Percentiles rank a stretch among this genome's conserved stretches.
Evolutionary conservation across 1,284 basidiomycete genomes (phyloP).

Genomic region (Irpex sp.): DNA sequence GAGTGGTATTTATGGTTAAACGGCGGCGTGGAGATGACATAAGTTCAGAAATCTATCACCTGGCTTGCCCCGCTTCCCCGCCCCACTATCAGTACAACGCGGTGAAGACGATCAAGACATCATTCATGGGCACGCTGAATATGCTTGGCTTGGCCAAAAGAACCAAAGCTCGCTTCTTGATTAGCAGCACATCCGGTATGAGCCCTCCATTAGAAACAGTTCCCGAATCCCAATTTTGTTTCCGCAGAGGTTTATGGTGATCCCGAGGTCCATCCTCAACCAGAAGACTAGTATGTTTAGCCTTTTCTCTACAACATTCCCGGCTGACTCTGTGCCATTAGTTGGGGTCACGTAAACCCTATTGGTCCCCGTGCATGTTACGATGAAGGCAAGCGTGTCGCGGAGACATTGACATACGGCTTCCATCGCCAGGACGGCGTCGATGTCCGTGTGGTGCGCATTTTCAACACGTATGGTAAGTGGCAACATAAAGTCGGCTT

Average conservation of each 20-base stretch:
- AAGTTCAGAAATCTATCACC: constrained; percentile 86
- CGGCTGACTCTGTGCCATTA: constrained; percentile 27
- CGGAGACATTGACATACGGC: constrained; percentile 92
- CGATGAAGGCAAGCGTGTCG: constrained; percentile 96
- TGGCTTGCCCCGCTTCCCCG: constrained; percentile 94
- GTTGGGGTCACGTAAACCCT: constrained; percentile 98
- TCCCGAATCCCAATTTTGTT: constrained; percentile 1
- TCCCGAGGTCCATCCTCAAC: constrained; percentile 95
- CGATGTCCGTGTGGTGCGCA: constrained; percentile 92
- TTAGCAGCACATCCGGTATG: constrained; percentile 87
- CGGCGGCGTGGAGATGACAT: neutral
- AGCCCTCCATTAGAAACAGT: constrained; percentile 7
- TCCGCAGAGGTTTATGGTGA: constrained; percentile 90
- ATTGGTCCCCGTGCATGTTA: constrained; percentile 97
- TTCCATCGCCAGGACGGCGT: constrained; percentile 94
- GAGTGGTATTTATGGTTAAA: constrained; percentile 29
- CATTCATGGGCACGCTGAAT: constrained; percentile 95
- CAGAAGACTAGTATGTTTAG: constrained; percentile 80
- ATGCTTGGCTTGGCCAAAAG: constrained; percentile 99
- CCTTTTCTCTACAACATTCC: neutral
- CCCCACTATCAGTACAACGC: constrained; percentile 95
- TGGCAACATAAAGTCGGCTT: neutral
- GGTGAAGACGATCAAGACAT: constrained; percentile 97
- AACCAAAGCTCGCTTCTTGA: constrained; percentile 94
- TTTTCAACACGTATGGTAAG: constrained; percentile 87